Conservation (phyloP, 78 protist species). For the slime mould (Dictyostelium discoideum) region dicty_2.7 NC_007091.3:355001-355500, state of each 20-base stretch:
- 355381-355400: constrained; percentile 35
- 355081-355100: constrained; percentile 61
- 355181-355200: constrained; percentile 98
- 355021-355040: neutral
- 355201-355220: constrained; percentile 95
- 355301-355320: constrained; percentile 91
- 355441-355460: constrained; percentile 74
- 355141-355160: constrained; percentile 97
- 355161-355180: constrained; percentile 62
- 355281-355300: constrained; percentile 92
- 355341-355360: constrained; percentile 82
- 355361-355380: constrained; percentile 71
- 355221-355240: constrained; percentile 94
- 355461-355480: constrained; percentile 6
- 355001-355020: neutral
- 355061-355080: constrained; percentile 4
- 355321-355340: constrained; percentile 92
- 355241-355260: constrained; percentile 72
- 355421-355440: constrained; percentile 13
- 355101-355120: constrained; percentile 81
- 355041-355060: constrained; percentile 29
- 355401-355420: constrained; percentile 85
- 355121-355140: constrained; percentile 96
- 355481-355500: constrained; percentile 75
- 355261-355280: constrained; percentile 90